phyloP scores from a whole-genome alignment of 805 yeast species.

The Lachancea sp. region DNA sequence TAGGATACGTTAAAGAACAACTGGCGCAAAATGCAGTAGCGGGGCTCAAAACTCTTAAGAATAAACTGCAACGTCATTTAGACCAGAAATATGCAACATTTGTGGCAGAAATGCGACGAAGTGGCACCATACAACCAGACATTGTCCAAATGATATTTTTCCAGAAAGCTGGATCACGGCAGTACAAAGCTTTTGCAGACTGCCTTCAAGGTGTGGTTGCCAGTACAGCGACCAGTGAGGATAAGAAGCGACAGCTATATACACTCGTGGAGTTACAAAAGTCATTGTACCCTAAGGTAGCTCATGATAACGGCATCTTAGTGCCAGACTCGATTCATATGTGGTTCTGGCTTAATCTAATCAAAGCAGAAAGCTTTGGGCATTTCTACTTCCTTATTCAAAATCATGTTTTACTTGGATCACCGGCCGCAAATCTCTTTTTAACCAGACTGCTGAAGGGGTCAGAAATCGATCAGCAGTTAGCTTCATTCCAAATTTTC shows the following conservation, averaged over 20 bases:
- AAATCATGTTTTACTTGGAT: slow-evolving; percentile 19
- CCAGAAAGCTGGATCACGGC: slow-evolving; percentile 13
- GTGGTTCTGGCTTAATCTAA: slow-evolving; percentile 25
- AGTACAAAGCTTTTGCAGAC: slow-evolving; percentile 12
- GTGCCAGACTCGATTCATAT: slow-evolving; percentile 22
- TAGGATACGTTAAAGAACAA: neutral
- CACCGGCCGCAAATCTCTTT: slow-evolving; percentile 14
- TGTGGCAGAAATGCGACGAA: slow-evolving; percentile 5
- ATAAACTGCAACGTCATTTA: slow-evolving; percentile 12
- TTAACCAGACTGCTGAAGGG: slow-evolving; percentile 22
- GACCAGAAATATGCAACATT: slow-evolving; percentile 9
- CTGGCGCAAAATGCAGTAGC: neutral
- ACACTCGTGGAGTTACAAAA: slow-evolving; percentile 18
- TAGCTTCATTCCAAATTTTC: slow-evolving; percentile 27
- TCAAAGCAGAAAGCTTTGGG: slow-evolving; percentile 14
- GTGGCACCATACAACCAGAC: slow-evolving; percentile 2
- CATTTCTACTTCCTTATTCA: slow-evolving; percentile 26
- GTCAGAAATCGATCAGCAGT: slow-evolving; percentile 23
- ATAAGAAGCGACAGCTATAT: slow-evolving; percentile 16
- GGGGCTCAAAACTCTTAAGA: slow-evolving; percentile 14
- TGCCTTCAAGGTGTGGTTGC: slow-evolving; percentile 6
- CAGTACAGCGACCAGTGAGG: neutral
- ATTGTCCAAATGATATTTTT: slow-evolving; percentile 13
- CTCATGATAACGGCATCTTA: slow-evolving; percentile 11
- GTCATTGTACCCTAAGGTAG: slow-evolving; percentile 13